phyloP scores from a whole-genome alignment of 352 stramenopile genomes.

The Phytopythium boreale region DNA sequence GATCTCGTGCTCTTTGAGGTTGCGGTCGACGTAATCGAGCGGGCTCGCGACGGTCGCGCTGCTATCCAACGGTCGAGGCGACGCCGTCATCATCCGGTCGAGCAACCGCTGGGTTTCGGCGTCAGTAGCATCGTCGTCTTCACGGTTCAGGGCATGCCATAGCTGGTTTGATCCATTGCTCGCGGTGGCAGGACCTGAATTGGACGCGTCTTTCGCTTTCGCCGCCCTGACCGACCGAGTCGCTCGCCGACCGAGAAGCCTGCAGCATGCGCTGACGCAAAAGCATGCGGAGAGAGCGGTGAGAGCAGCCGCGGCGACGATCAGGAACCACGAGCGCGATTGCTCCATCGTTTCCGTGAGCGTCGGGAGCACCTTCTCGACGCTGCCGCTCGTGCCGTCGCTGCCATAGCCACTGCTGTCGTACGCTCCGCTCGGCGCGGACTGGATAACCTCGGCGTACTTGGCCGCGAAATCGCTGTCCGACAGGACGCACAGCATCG shows the following conservation, averaged over 20 bases:
- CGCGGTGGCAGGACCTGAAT: not conserved
- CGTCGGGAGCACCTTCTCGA: slow-evolving; percentile 14
- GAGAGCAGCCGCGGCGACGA: slow-evolving; percentile 20
- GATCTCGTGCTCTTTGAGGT: slow-evolving; percentile 17
- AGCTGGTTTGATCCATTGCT: not conserved
- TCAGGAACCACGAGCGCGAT: slow-evolving; percentile 31
- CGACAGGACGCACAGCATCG: slow-evolving; percentile 41
- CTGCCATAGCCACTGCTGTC: slow-evolving; percentile 9
- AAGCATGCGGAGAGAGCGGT: slow-evolving; percentile 13
- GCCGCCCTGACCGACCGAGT: not conserved
- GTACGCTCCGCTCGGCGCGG: slow-evolving; percentile 15
- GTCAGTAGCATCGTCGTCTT: not conserved
- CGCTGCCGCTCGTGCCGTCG: slow-evolving; percentile 7
- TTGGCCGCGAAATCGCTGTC: slow-evolving; percentile 34
- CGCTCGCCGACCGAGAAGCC: slow-evolving; percentile 17
- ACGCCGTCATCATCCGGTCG: slow-evolving; percentile 3
- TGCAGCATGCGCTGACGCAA: slow-evolving; percentile 19
- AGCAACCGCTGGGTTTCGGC: slow-evolving; percentile 6
- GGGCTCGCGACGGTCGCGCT: not conserved
- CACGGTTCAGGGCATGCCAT: not conserved
- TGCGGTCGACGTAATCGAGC: slow-evolving; percentile 14
- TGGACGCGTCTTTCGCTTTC: not conserved
- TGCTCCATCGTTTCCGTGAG: slow-evolving; percentile 32
- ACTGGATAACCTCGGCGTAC: slow-evolving; percentile 24
- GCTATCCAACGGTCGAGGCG: not conserved